These are phyloP conservation scores for Sugiyamaella boreocaroliniensis DNA, from an alignment of 805 yeast species.

Conservation along the genomic window DNA sequence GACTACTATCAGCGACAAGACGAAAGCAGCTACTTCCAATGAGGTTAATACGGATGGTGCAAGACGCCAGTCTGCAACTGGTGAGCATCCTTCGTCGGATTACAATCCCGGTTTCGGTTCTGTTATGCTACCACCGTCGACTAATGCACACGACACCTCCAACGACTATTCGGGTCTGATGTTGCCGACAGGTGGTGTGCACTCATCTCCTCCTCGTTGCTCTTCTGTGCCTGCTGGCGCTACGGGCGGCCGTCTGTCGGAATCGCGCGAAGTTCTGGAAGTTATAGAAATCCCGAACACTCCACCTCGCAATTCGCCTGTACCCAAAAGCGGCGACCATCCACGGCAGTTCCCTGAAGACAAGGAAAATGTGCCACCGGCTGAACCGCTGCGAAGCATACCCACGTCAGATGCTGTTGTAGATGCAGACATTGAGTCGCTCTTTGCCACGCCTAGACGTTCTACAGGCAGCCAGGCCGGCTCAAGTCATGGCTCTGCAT, in stretches of 20 bases:
- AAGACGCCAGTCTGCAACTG: no score
- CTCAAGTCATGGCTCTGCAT: background rate
- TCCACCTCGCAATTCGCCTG: background rate
- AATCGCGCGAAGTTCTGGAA: background rate
- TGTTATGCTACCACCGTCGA: no score
- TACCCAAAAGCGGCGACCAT: background rate
- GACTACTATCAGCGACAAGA: no score
- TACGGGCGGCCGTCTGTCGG: background rate
- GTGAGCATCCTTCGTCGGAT: no score
- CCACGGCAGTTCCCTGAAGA: background rate
- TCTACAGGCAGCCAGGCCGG: background rate
- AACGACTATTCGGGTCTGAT: background rate
- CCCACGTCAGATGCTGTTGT: background rate
- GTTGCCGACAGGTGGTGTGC: background rate
- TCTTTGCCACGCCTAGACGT: constrained; percentile 13
- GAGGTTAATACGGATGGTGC: no score
- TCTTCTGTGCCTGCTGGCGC: background rate
- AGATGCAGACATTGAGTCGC: constrained; percentile 9
- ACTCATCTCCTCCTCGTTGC: background rate
- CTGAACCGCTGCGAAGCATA: background rate
- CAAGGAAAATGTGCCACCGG: constrained; percentile 17
- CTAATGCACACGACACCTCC: background rate
- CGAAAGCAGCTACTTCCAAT: no score
- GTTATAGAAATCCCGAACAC: background rate
- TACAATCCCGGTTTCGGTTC: no score